Conservation (phyloP, 208 protist species). For the Trypanosoma avium region DNA sequence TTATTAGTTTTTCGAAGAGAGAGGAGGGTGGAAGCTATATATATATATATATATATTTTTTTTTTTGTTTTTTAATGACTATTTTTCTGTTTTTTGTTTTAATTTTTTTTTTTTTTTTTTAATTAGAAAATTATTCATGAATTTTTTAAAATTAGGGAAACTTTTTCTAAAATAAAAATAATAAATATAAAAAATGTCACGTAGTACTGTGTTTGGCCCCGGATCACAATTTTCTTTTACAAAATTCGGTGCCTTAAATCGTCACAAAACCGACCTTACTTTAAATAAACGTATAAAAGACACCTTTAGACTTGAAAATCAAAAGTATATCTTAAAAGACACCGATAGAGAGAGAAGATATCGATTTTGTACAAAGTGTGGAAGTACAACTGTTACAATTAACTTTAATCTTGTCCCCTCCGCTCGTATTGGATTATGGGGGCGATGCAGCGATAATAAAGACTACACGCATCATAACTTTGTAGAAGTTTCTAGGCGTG, state of each 20-base stretch:
- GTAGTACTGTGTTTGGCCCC: conserved; percentile 74
- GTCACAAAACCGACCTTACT: conserved; percentile 9
- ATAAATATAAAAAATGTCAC: conserved; percentile 53
- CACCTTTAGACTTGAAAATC: conserved; percentile 76
- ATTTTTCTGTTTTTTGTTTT: conserved; percentile 13
- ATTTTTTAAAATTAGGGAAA: neutral
- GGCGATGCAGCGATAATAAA: conserved; percentile 69
- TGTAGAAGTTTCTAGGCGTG: conserved; percentile 60
- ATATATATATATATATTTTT: neutral
- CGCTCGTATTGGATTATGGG: conserved; percentile 82
- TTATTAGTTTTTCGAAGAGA: too few species aligned
- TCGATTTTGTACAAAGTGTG: conserved; percentile 77
- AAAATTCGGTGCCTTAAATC: conserved; percentile 74
- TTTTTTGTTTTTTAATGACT: conserved; percentile 9
- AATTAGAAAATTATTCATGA: neutral
- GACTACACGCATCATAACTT: conserved; percentile 90
- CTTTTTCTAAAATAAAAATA: too few species aligned
- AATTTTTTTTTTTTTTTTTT: neutral
- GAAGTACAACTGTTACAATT: conserved; percentile 84
- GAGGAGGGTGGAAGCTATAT: too few species aligned
- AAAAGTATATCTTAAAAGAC: conserved; percentile 80
- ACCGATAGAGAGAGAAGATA: conserved; percentile 69
- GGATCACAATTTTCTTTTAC: conserved; percentile 85
- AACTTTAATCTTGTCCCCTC: conserved; percentile 85
- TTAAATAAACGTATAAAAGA: conserved; percentile 80